Base-by-base conservation (phyloP, 306 rosid genomes). In the Lablab purpureus region DNA sequence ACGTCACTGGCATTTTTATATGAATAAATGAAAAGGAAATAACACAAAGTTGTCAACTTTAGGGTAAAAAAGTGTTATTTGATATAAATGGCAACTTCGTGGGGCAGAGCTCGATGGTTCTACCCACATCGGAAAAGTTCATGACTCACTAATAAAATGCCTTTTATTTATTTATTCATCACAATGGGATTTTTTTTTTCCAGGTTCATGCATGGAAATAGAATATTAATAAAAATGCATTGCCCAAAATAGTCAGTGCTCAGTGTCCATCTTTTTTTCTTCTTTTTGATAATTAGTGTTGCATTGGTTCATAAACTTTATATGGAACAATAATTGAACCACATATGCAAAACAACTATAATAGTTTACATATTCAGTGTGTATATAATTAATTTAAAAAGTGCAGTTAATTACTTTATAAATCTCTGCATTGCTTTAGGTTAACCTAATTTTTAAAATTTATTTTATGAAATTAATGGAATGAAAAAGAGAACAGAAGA, bases 131-230 rank as follows among this genome's bases (percentile, higher is more conserved):
- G 12, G 34, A 67, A 43, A 67, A 67, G 55, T 43, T 22, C 13
- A 27, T 5, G 73, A 67, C 37, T 21, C 18, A 21, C 14, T 67
- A 67, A 67, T 67, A 41, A 67, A 66, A 36, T 66, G 37, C 14
- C 6, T 40, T 67, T 40, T 37, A 66, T 66, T 11, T 1, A 43
- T 43, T 43, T 43, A 43, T 41, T 11, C 2, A 10, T 10, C 1
- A 5, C 0, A 41, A 18, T 67, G 36, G 34, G 51, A 43, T 67
- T 67, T 45, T 22, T 67, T 45, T 22, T 7, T 40, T 45, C 36
- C 55, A 43, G 73, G 73, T 67, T 34, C 73, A 67, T 67, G 73
- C 73, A 67, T 67, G 55, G 22, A 67, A 13, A 45, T 41, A 5
- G 23, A 67, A 43, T 67, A 67, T 37, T 62, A 41, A 2, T 67